Conservation (phyloP, 805 yeast genomes). For the Schizosaccharomyces japonicus region DNA sequence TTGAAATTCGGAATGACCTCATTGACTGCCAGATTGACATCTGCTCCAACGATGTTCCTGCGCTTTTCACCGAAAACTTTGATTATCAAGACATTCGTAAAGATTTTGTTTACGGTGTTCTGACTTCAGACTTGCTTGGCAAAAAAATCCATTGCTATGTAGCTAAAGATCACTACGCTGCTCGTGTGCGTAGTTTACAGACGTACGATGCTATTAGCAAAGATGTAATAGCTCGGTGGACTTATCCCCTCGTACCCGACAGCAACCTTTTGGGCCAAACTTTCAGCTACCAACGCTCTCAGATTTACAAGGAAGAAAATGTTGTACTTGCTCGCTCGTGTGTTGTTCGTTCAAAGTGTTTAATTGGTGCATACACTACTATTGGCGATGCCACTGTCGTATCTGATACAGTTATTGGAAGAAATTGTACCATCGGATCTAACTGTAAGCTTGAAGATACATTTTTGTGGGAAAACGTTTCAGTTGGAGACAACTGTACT, state of each 20-base stretch:
- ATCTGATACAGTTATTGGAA: slow-evolving; percentile 57
- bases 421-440: slow-evolving; percentile 62
- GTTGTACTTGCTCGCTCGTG: slow-evolving; percentile 90
- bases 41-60: slow-evolving; percentile 84
- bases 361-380: slow-evolving; percentile 52
- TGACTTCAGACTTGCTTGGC: slow-evolving; percentile 70
- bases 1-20: slow-evolving; percentile 67
- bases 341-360: slow-evolving; percentile 53
- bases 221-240: slow-evolving; percentile 76
- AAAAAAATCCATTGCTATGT: slow-evolving; percentile 78
- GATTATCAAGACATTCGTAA: slow-evolving; percentile 71
- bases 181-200: slow-evolving; percentile 85
- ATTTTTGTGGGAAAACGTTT: slow-evolving; percentile 68
- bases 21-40: slow-evolving; percentile 93
- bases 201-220: slow-evolving; percentile 80
- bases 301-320: slow-evolving; percentile 68
- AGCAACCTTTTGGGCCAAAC: slow-evolving; percentile 50
- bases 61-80: slow-evolving; percentile 84
- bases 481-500: slow-evolving; percentile 38
- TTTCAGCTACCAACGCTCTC: slow-evolving; percentile 58
- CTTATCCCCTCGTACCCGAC: slow-evolving; percentile 79
- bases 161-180: slow-evolving; percentile 60
- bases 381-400: slow-evolving; percentile 56
- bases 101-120: slow-evolving; percentile 76
- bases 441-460: slow-evolving; percentile 49